These are phyloP conservation scores for Pulveroboletus ridleyi DNA, from an alignment of 1,284 basidiomycete species.

Conservation along the genomic window DNA sequence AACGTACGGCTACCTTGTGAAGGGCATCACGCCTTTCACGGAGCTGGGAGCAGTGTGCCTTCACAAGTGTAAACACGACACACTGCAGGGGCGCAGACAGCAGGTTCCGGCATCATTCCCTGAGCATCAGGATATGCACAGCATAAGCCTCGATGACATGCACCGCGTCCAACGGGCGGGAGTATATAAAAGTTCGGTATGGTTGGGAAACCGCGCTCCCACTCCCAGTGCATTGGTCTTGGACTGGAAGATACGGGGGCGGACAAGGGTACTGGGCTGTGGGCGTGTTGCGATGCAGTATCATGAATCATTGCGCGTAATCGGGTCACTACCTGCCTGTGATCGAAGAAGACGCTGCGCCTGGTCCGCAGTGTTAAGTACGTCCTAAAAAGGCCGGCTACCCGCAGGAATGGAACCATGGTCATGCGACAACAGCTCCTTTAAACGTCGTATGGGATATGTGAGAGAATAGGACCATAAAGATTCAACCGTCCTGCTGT, in stretches of 20 bases:
- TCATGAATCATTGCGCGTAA: conserved; percentile 31
- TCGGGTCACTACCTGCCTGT: conserved; percentile 21
- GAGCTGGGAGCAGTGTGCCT: conserved; percentile 17
- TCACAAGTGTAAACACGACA: conserved; percentile 18
- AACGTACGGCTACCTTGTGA: conserved; percentile 11
- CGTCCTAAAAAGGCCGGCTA: conserved; percentile 28
- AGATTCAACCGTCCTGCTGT: conserved; percentile 21
- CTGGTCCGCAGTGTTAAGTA: conserved; percentile 23
- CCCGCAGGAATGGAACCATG: conserved; percentile 32
- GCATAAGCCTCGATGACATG: conserved; percentile 19
- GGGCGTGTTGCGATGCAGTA: conserved; percentile 32
- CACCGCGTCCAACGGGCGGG: conserved; percentile 21
- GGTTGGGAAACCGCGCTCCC: conserved; percentile 14
- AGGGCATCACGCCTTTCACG: conserved; percentile 20
- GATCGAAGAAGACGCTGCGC: conserved; percentile 38
- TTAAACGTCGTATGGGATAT: conserved; percentile 18
- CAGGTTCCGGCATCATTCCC: conserved; percentile 13
- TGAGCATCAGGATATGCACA: conserved; percentile 18
- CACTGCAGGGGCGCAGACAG: conserved; percentile 16
- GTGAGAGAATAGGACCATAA: conserved; percentile 27
- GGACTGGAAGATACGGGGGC: conserved; percentile 15
- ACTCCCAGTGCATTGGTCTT: conserved; percentile 17
- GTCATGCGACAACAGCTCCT: conserved; percentile 26
- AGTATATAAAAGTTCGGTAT: conserved; percentile 2
- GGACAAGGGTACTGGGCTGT: conserved; percentile 33